Conservation (phyloP, 331 rosid genomes). For the Ulmus americana region DNA sequence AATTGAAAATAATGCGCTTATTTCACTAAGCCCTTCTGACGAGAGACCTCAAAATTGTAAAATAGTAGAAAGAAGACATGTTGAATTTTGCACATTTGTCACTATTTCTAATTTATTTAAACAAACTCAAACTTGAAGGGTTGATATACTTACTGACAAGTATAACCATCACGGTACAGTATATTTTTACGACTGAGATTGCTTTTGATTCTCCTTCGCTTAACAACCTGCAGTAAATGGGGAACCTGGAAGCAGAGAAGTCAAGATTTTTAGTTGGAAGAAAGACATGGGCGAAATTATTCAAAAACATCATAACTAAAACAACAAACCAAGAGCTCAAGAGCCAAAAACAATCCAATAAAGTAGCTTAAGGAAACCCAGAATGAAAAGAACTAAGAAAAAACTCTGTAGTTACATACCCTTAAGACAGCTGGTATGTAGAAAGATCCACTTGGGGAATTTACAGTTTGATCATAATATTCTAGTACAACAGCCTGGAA, state of each 20-base stretch:
- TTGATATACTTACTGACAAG: conserved; percentile 70
- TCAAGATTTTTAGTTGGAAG: conserved; percentile 26
- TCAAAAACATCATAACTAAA: background rate
- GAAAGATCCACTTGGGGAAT: conserved; percentile 80
- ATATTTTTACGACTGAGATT: conserved; percentile 82
- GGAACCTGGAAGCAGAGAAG: conserved; percentile 58
- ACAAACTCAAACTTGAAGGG: too few species aligned
- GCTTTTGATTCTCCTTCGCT: conserved; percentile 66
- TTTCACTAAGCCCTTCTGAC: too few species aligned
- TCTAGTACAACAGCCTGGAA: conserved; percentile 91
- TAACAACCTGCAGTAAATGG: conserved; percentile 84
- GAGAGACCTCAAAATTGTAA: too few species aligned
- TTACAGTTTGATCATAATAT: conserved; percentile 89
- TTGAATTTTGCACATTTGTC: too few species aligned
- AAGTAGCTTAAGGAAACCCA: background rate
- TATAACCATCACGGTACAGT: conserved; percentile 70
- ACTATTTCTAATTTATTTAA: too few species aligned
- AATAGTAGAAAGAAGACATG: too few species aligned
- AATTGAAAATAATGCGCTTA: too few species aligned
- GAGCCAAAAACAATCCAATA: background rate
- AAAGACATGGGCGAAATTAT: conserved; percentile 3
- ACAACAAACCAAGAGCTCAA: background rate
- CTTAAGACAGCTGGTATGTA: conserved; percentile 92
- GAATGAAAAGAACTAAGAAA: conserved; percentile 3
- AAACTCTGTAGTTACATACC: conserved; percentile 39